Conservation (phyloP, 73 alveolate genomes). For the Uronychia binucleata region DNA sequence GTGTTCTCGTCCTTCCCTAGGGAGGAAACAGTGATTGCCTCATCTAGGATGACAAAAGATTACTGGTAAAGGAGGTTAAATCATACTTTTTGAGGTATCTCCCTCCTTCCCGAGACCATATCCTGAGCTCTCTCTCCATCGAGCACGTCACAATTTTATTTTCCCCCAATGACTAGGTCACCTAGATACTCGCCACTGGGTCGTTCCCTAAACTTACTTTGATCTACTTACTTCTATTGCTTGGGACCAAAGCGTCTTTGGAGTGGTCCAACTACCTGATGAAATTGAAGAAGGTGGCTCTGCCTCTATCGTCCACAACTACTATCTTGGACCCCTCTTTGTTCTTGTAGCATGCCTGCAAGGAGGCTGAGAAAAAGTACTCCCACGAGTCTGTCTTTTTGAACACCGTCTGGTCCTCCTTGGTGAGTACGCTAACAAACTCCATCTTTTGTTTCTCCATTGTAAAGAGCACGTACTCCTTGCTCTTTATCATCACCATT, state of each 20-base stretch:
- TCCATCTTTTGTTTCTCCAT: constrained; percentile 44
- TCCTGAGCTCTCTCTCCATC: constrained; percentile 55
- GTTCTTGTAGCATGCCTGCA: constrained; percentile 41
- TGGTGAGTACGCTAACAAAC: constrained; percentile 15
- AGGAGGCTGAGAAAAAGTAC: constrained; percentile 54
- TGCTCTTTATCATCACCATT: constrained; percentile 22
- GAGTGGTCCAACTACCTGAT: constrained; percentile 46
- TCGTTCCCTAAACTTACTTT: constrained; percentile 35
- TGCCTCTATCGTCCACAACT: constrained; percentile 42
- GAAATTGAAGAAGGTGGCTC: constrained; percentile 46
- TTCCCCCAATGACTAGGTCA: constrained; percentile 28
- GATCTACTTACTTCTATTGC: constrained; percentile 47
- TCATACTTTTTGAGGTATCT: constrained; percentile 53
- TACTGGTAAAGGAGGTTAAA: constrained; percentile 51
- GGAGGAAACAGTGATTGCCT: constrained; percentile 51
- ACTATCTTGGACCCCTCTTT: constrained; percentile 58
- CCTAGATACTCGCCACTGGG: constrained; percentile 58
- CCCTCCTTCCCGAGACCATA: constrained; percentile 49
- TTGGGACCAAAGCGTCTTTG: constrained; percentile 40
- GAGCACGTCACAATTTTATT: constrained; percentile 55
- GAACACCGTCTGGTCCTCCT: neutral
- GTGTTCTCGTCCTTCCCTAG: constrained; percentile 70
- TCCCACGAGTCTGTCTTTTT: constrained; percentile 55
- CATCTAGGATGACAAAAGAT: constrained; percentile 17
- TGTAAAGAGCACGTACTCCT: constrained; percentile 34